These are phyloP conservation scores for Paramecium tetraurelia DNA, from an alignment of 73 alveolate genomes.

Conservation along the genomic window DNA sequence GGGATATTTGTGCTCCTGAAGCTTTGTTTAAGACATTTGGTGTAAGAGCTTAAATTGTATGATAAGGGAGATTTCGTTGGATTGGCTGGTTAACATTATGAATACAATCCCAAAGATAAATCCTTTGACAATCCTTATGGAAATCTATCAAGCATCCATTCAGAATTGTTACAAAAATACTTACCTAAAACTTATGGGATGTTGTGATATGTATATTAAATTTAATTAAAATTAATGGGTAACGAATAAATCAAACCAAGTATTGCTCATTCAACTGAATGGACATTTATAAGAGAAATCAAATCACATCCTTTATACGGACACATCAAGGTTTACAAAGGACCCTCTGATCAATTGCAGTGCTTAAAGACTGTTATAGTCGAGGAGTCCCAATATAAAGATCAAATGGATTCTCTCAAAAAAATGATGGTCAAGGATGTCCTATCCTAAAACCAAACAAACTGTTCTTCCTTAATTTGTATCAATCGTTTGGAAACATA, in stretches of 20 bases:
- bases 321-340: background rate
- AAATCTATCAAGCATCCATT: background rate
- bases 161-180: background rate
- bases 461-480: background rate
- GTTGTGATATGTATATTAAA: background rate
- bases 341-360: background rate
- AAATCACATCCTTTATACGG: constrained; percentile 10
- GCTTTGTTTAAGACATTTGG: constrained; percentile 77
- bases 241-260: constrained; percentile 28
- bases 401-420: background rate
- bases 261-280: background rate
- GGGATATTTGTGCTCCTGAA: constrained; percentile 87
- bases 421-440: background rate
- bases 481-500: background rate
- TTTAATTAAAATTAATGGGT: constrained; percentile 1
- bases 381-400: background rate
- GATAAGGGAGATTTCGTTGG: constrained; percentile 1
- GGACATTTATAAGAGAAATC: background rate
- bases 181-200: background rate
- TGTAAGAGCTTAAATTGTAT: constrained; percentile 6
- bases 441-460: background rate
- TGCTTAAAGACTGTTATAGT: background rate
- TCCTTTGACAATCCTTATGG: constrained; percentile 1
- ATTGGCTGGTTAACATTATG: constrained; percentile 20
- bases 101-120: background rate